A percentile compares a stretch with the other conserved stretches of the same genome.
phyloP scores from a whole-genome alignment of 2,329 filamentous ascomycete species.

The Sarocladiaceae sp. region DNA sequence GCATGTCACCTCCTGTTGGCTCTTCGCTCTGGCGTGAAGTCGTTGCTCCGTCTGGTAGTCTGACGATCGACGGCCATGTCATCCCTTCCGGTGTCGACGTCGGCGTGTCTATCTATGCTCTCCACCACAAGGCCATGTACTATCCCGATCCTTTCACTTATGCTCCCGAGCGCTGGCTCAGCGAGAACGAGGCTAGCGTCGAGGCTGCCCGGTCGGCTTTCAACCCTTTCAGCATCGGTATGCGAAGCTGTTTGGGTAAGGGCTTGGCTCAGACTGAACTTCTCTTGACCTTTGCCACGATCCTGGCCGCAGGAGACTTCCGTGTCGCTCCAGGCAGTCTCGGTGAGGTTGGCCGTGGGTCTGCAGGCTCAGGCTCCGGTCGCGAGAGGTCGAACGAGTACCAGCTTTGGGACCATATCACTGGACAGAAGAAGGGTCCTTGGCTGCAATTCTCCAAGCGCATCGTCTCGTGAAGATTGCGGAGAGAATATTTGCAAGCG shows the following conservation, averaged over 20 bases:
- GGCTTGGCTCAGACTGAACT: conserved; percentile 11
- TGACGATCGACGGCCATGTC: conserved; percentile 9
- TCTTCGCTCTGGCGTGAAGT: neutral
- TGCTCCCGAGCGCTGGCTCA: conserved; percentile 1
- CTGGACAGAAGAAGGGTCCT: too few relatives aligned
- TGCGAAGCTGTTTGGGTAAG: conserved; percentile 10
- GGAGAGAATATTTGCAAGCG: too few relatives aligned
- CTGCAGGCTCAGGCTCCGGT: conserved; percentile 74
- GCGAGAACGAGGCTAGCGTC: neutral
- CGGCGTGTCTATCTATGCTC: conserved; percentile 12
- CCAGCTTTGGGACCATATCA: too few relatives aligned
- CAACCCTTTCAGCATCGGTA: conserved; percentile 8
- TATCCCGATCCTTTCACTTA: neutral
- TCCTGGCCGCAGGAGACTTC: conserved; percentile 11
- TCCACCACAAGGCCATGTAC: conserved; percentile 12
- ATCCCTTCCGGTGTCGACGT: conserved; percentile 12
- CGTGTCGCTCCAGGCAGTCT: neutral
- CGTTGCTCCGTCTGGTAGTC: conserved; percentile 8
- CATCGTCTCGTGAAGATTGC: too few relatives aligned
- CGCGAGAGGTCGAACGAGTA: too few relatives aligned
- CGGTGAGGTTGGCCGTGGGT: conserved; percentile 24
- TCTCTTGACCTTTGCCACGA: conserved; percentile 7
- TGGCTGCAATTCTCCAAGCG: too few relatives aligned
- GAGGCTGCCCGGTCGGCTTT: conserved; percentile 2
- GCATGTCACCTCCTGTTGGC: conserved; percentile 14